phyloP scores from a whole-genome alignment of 2,329 filamentous ascomycete genomes.

The Talaromyces sp. region DNA sequence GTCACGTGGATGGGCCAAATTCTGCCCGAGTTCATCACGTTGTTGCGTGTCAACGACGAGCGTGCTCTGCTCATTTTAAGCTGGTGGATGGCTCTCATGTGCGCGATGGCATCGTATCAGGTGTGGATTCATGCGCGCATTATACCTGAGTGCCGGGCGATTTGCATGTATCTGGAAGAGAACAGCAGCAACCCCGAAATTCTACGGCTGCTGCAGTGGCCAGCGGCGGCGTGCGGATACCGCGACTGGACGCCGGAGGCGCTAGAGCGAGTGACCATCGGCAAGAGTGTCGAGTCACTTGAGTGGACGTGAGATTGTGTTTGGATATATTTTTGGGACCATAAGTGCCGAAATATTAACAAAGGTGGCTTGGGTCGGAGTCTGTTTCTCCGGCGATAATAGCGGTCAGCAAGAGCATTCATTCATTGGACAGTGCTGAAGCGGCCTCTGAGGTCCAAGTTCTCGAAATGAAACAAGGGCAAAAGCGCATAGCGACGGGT shows the following conservation, averaged over 20 bases:
- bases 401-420: neutral
- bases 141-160: conserved; percentile 29
- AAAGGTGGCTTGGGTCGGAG: neutral
- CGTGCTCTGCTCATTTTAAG: conserved; percentile 28
- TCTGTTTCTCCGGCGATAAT: neutral
- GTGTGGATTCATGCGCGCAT: conserved; percentile 26
- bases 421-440: neutral
- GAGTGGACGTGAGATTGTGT: neutral
- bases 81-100: conserved; percentile 26
- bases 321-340: neutral
- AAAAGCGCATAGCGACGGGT: neutral
- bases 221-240: conserved; percentile 28
- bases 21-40: conserved; percentile 22
- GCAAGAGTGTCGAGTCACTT: no score
- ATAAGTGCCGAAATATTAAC: neutral
- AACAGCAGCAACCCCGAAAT: conserved; percentile 21
- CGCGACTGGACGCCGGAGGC: neutral
- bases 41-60: conserved; percentile 25
- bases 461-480: neutral
- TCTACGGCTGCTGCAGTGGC: conserved; percentile 26
- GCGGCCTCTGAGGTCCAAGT: neutral
- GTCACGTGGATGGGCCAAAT: conserved; percentile 31
- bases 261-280: neutral
- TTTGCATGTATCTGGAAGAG: conserved; percentile 32
- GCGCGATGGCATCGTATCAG: conserved; percentile 5